phyloP scores from a whole-genome alignment of 2,329 filamentous ascomycete species.

The Hirsutella rhossiliensis region DNA sequence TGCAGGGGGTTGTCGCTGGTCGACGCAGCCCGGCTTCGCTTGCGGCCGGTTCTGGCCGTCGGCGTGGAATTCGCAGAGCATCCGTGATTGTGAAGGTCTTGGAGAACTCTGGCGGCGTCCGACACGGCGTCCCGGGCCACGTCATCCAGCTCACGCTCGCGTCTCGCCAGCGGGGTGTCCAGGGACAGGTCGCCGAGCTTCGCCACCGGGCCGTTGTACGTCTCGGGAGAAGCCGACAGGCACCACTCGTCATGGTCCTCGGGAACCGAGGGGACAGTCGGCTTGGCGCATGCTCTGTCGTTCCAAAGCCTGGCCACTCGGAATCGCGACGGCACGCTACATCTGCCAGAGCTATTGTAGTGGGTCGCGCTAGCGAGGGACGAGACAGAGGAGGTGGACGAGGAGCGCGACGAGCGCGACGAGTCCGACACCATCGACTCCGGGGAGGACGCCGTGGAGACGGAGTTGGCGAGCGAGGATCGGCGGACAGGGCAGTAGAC shows the following conservation, averaged over 20 bases:
- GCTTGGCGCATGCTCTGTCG: constrained; percentile 41
- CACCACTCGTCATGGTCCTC: constrained; percentile 41
- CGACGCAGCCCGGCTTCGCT: constrained; percentile 48
- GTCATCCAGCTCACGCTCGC: constrained; percentile 33
- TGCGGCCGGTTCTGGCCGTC: constrained; percentile 29
- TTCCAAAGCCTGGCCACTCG: constrained; percentile 45
- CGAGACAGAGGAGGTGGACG: constrained; percentile 52
- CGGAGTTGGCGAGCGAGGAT: constrained; percentile 50
- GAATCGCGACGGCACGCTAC: constrained; percentile 51
- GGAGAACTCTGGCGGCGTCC: constrained; percentile 45
- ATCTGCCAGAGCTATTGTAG: constrained; percentile 25
- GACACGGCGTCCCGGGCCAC: constrained; percentile 29
- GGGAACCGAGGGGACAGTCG: constrained; percentile 42
- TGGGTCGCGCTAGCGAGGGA: constrained; percentile 47
- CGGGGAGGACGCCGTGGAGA: constrained; percentile 52
- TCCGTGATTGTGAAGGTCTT: constrained; percentile 47
- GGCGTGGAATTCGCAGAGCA: constrained; percentile 24
- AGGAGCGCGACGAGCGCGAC: constrained; percentile 49
- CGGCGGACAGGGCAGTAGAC: constrained; percentile 36
- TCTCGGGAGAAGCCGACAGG: constrained; percentile 44
- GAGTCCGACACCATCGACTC: constrained; percentile 56
- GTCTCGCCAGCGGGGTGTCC: constrained; percentile 32
- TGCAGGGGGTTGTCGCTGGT: constrained; percentile 47
- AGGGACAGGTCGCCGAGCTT: constrained; percentile 38
- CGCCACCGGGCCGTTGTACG: constrained; percentile 39